Evolutionary conservation across 176 grass and related monocot genomes (phyloP), one percentile per base, ranked within the genome.

Genomic region (Rhynchospora breviuscula): DNA sequence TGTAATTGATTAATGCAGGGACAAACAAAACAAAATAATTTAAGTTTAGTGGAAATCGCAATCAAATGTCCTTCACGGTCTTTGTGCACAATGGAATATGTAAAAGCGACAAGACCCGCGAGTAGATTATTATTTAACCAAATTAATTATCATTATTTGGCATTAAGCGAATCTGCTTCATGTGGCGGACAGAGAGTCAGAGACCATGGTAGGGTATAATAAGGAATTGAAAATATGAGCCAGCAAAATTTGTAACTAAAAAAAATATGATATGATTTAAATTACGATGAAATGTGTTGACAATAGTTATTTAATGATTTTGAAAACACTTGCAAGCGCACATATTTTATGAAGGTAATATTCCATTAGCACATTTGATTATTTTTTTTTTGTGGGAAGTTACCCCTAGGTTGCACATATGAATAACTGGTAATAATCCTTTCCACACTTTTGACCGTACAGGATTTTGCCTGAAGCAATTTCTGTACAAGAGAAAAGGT

Each of bases 41-140:
- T 40, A 10, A 31, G 61, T 31, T 82, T 77, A 67, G 61, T 67
- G 61, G 62, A 82, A 8, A 49, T 82, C 62, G 3, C 10, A 82
- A 53, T 82, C 80, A 82, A 67, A 82, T 82, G 80, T 82, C 80
- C 73, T 23, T 67, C 61, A 53, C 59, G n/a, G 10, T 82, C 18
- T 65, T 33, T 22, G 12, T 18, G 9, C 60, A 25, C 43, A 62
- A 80, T 63, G 62, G 26, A 59, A 5, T 58, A 79, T 17, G 13
- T 4, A 31, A 45, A 46, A 59, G 78, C 3, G 57, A 80, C 57
- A 80, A 80, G 67, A 71, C 9, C 18, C n/a, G 47, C 67, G 47
- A n/a, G 40, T 71, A 71, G 19, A 53, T 75, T 7, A 13, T 53
- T 71, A 35, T 49, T 73, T 75, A 71, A 75, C 25, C 19, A 25